Percentiles rank a stretch among this genome's conserved stretches.
These are phyloP conservation scores for Suhomyces pyralidae DNA, from an alignment of 805 yeast species.

Conservation along the genomic window DNA sequence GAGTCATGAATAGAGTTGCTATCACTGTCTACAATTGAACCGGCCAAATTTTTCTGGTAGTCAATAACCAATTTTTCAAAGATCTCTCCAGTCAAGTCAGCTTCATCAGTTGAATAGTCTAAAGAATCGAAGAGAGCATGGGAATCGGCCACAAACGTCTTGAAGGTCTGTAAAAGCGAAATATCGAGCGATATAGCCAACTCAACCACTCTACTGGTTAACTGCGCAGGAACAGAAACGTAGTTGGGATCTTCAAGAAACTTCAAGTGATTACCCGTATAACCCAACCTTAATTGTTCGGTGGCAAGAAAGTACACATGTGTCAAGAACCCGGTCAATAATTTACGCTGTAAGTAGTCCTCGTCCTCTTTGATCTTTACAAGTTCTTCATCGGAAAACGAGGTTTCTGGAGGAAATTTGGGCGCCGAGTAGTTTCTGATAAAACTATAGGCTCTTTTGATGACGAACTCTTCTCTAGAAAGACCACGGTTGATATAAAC, in stretches of 20 bases:
- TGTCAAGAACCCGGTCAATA: constrained; percentile 62
- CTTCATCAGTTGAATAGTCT: constrained; percentile 17
- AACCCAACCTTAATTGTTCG: constrained; percentile 16
- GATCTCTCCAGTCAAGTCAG: constrained; percentile 33
- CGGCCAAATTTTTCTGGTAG: constrained; percentile 35
- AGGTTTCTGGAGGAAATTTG: constrained; percentile 39
- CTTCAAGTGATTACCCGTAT: constrained; percentile 20
- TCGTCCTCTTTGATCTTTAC: constrained; percentile 50
- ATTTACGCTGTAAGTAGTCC: constrained; percentile 57
- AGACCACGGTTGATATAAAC: constrained; percentile 23
- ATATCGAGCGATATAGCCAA: constrained; percentile 67
- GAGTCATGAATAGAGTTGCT: constrained; percentile 29
- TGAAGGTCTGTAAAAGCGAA: constrained; percentile 44
- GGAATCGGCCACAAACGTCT: constrained; percentile 34
- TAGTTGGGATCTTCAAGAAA: constrained; percentile 4
- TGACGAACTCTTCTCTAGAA: constrained; percentile 16
- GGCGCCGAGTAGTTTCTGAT: constrained; percentile 45
- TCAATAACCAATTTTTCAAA: constrained; percentile 40
- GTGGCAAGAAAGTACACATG: constrained; percentile 43
- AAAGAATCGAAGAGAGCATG: constrained; percentile 38
- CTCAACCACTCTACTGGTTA: constrained; percentile 22
- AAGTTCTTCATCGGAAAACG: constrained; percentile 35
- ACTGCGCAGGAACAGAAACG: neutral
- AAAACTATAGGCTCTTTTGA: constrained; percentile 62
- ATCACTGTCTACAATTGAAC: constrained; percentile 23